Evolutionary conservation across 495 filamentous ascomycete genomes (phyloP), one percentile per base, ranked within the genome.

Genomic region (Achaetomiella virescens): DNA sequence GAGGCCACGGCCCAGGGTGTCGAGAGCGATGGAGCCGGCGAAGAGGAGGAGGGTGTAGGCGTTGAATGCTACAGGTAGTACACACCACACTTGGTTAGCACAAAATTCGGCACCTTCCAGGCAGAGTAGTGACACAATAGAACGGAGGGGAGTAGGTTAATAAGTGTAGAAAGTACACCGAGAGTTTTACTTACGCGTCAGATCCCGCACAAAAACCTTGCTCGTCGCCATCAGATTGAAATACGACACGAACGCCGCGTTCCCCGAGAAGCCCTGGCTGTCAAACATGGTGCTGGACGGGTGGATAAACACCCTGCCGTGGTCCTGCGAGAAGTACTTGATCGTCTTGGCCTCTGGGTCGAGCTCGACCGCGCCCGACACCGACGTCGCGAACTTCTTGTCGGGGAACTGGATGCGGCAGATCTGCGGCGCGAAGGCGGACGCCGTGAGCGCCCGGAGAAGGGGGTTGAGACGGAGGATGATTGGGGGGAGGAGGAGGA

Each of bases 331-430:
- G 66, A 88, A 97, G 73, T 91, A 97, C 66, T 87, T 90, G 69
- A 98, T 96, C 14, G 84, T 89, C 24, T 85, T 78, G 17, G 92
- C 91, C 71, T 97, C 93, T 0, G 92, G 92, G 62, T 98, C 93
- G 2, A 96, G 73, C 65, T 91, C 92, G 1, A 98, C 85, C 3
- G 93, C 88, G 25, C 93, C 93, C 2, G 88, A 84, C 52, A 91
- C 76, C 0, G 86, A 88, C 27, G 84, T 82, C 31, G 88, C 87
- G 71, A 93, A 98, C 67, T 95, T 96, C 78, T 95, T 92, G 71
- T 96, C 90, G 0, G 93, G 93, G 66, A 96, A 86, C 37, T 85
- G 84, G 67, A 98, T 95, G 42, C 91, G 84, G 22, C 89, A 91
- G 55, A 96, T 79, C 65, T 97, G 90, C 0, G 93, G 93, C 29